A percentile compares a stretch with the other conserved stretches of the same genome.
Conservation (phyloP, 768 basidiomycete genomes). For the Exsudoporus frostii region DNA sequence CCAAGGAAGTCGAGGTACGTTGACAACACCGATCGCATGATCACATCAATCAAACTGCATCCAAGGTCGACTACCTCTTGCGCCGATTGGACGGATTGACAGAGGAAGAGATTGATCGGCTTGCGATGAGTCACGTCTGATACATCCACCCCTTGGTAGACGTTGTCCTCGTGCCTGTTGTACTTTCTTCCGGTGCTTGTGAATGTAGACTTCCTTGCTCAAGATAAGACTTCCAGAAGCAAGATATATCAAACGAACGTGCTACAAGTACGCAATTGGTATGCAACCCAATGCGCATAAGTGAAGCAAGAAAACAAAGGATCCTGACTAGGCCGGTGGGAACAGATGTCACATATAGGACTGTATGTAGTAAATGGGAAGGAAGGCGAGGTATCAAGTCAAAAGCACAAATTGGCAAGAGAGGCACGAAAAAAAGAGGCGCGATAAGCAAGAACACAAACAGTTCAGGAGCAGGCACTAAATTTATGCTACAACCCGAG, state of each 20-base stretch:
- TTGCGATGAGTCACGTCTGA: constrained; percentile 33
- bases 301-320: constrained; percentile 23
- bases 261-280: constrained; percentile 22
- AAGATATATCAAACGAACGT: constrained; percentile 21
- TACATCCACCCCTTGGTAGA: not conserved
- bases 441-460: constrained; percentile 26
- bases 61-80: constrained; percentile 92
- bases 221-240: constrained; percentile 8
- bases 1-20: constrained; percentile 95
- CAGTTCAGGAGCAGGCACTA: constrained; percentile 14
- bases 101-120: constrained; percentile 70
- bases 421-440: constrained; percentile 7
- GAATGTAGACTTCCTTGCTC: constrained; percentile 2
- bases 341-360: constrained; percentile 19
- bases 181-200: constrained; percentile 3
- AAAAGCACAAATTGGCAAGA: constrained; percentile 4
- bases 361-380: constrained; percentile 9
- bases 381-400: constrained; percentile 2
- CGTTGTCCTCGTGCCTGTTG: constrained; percentile 2
- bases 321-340: constrained; percentile 15
- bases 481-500: constrained; percentile 42
- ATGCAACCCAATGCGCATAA: constrained; percentile 19
- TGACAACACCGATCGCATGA: constrained; percentile 6
- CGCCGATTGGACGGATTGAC: constrained; percentile 84
- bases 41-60: constrained; percentile 1